These are phyloP conservation scores for Tylopilus plumbeoviolaceoides DNA, from an alignment of 768 basidiomycete genomes.

Conservation along the genomic window DNA sequence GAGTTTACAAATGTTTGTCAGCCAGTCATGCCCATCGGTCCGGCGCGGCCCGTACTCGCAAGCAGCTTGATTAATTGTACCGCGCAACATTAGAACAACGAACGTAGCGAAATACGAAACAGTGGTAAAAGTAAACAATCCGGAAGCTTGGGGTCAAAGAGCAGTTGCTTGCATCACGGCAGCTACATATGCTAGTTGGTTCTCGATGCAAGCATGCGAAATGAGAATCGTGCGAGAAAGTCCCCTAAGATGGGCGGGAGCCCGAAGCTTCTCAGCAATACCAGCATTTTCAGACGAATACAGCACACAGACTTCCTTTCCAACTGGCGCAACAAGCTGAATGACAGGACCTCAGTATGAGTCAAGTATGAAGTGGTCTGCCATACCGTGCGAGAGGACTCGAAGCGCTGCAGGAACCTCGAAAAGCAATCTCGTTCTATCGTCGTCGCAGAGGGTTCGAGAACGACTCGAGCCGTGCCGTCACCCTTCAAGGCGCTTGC, in stretches of 20 bases:
- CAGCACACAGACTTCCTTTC: slow-evolving; percentile 51
- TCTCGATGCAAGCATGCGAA: slow-evolving; percentile 52
- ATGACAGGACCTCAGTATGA: not conserved
- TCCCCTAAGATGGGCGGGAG: slow-evolving; percentile 43
- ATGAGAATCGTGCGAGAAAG: slow-evolving; percentile 46
- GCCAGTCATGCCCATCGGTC: not conserved
- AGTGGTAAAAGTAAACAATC: not conserved
- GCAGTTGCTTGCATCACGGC: slow-evolving; percentile 36
- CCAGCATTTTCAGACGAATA: slow-evolving; percentile 49
- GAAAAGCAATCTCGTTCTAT: slow-evolving; percentile 46
- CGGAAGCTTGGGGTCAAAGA: slow-evolving; percentile 1
- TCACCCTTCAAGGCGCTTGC: slow-evolving; percentile 50
- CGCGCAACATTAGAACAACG: not conserved
- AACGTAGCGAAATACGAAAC: not conserved
- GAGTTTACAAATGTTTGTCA: slow-evolving; percentile 22
- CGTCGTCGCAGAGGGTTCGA: slow-evolving; percentile 37
- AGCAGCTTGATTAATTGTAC: not conserved
- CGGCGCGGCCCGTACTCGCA: not conserved
- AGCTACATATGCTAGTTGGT: slow-evolving; percentile 56
- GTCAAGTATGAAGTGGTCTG: not conserved
- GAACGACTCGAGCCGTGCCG: slow-evolving; percentile 45
- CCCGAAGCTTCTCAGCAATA: slow-evolving; percentile 47
- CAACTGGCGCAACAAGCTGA: slow-evolving; percentile 57
- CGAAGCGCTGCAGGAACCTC: slow-evolving; percentile 46
- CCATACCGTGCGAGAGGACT: slow-evolving; percentile 52